Percentiles rank a stretch among this genome's conserved stretches.
These are phyloP conservation scores for Friedmanniomyces simplex DNA, from an alignment of 495 filamentous ascomycete genomes.

Conservation along the genomic window DNA sequence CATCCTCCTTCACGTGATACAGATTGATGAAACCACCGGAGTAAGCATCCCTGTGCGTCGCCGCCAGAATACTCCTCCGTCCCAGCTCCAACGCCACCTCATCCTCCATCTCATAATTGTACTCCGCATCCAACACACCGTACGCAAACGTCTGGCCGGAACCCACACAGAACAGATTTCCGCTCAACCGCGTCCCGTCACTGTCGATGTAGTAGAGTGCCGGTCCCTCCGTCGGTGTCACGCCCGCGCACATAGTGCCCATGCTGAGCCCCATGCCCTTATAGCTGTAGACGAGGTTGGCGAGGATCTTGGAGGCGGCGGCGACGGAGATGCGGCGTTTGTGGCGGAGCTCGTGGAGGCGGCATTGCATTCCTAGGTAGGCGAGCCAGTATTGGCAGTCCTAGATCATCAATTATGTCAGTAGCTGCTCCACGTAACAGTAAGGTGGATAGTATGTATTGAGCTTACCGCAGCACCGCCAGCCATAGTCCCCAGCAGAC, in stretches of 20 bases:
- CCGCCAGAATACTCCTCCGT: slow-evolving; percentile 84
- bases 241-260: slow-evolving; percentile 98
- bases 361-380: slow-evolving; percentile 97
- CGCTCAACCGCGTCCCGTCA: slow-evolving; percentile 83
- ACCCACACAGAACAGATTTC: slow-evolving; percentile 96
- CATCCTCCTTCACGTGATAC: slow-evolving; percentile 96
- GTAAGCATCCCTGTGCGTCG: slow-evolving; percentile 93
- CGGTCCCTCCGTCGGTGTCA: slow-evolving; percentile 90
- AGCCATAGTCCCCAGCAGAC: slow-evolving; percentile 93
- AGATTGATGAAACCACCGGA: slow-evolving; percentile 97
- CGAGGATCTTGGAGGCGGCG: slow-evolving; percentile 94
- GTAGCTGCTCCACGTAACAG: neutral
- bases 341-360: slow-evolving; percentile 96
- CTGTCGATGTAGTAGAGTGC: slow-evolving; percentile 99
- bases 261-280: slow-evolving; percentile 96
- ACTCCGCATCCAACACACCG: slow-evolving; percentile 92
- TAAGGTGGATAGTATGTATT: neutral
- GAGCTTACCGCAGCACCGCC: slow-evolving; percentile 79
- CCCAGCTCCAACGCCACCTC: slow-evolving; percentile 87
- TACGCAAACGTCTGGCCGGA: slow-evolving; percentile 98
- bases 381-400: slow-evolving; percentile 99
- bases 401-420: slow-evolving; percentile 31
- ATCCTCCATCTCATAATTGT: slow-evolving; percentile 72
- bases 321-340: slow-evolving; percentile 97
- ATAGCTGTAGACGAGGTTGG: slow-evolving; percentile 95